phyloP scores from a whole-genome alignment of 345 rosid species.

The Arabidopsis thaliana region TAIR10.1 NC_003070.9:27026501-27027000 shows the following conservation, averaged over 20 bases:
- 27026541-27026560: too few species aligned
- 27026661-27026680: background rate
- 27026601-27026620: too few species aligned
- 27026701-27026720: background rate
- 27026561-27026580: too few species aligned
- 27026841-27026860: conserved; percentile 49
- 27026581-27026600: too few species aligned
- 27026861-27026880: conserved; percentile 58
- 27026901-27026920: conserved; percentile 27
- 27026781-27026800: conserved; percentile 15
- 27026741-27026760: background rate
- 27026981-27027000: conserved; percentile 70
- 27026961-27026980: conserved; percentile 66
- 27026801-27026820: conserved; percentile 57
- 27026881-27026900: conserved; percentile 18
- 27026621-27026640: too few species aligned
- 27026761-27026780: conserved; percentile 2
- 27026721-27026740: background rate
- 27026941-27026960: conserved; percentile 58
- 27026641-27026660: too few species aligned
- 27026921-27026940: conserved; percentile 60
- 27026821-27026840: conserved; percentile 58
- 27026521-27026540: too few species aligned
- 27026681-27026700: background rate
- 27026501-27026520: too few species aligned